A percentile compares a stretch with the other conserved stretches of the same genome.
Conservation (phyloP, 1,139 yeast genomes). For the Zygoascus hellenicus region DNA sequence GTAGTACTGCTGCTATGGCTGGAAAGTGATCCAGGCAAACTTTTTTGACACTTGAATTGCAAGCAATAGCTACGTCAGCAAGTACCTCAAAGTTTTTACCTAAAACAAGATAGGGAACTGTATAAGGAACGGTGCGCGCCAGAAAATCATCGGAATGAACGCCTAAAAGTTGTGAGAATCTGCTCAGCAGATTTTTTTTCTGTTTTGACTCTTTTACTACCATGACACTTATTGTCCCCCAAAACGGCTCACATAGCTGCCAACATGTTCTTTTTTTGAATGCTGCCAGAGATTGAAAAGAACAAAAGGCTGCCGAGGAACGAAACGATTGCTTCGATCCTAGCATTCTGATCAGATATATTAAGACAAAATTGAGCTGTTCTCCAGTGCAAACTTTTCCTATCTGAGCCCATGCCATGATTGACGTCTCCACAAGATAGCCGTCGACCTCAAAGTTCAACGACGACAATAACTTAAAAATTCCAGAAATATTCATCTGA, state of each 20-base stretch:
- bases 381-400: conserved; percentile 58
- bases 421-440: conserved; percentile 57
- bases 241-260: conserved; percentile 69
- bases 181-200: conserved; percentile 50
- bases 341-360: conserved; percentile 53
- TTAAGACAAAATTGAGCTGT: conserved; percentile 52
- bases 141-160: conserved; percentile 58
- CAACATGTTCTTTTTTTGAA: conserved; percentile 36
- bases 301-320: conserved; percentile 57
- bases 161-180: conserved; percentile 60
- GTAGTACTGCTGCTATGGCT: conserved; percentile 42
- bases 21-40: conserved; percentile 35
- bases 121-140: conserved; percentile 62
- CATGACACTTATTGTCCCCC: conserved; percentile 66
- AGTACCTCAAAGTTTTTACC: conserved; percentile 59
- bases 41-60: conserved; percentile 23
- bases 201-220: conserved; percentile 49
- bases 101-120: conserved; percentile 70
- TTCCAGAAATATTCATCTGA: conserved; percentile 11
- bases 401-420: conserved; percentile 55
- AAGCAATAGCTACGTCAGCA: conserved; percentile 47
- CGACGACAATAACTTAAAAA: conserved; percentile 18
- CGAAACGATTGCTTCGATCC: conserved; percentile 58
- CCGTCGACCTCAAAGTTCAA: conserved; percentile 18
- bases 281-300: conserved; percentile 44